Evolutionary conservation across 2,329 filamentous ascomycete species (phyloP).

Genomic region (Paraconiothyrium sp.): DNA sequence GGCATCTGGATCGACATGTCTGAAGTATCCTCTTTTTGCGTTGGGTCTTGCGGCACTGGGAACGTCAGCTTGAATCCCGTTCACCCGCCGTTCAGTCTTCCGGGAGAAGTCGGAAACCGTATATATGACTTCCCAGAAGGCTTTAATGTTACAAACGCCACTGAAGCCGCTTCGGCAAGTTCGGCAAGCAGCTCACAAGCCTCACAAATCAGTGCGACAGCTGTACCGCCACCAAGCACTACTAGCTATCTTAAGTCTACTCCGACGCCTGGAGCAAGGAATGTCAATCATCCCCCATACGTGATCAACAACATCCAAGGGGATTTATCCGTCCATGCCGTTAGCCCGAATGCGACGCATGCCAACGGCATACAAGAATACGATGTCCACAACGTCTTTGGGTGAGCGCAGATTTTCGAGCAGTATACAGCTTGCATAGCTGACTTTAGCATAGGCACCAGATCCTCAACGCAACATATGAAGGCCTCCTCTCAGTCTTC

Average conservation of each 20-base stretch:
- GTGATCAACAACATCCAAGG: constrained; percentile 78
- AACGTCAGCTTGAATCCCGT: constrained; percentile 74
- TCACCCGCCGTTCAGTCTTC: constrained; percentile 71
- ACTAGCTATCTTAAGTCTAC: constrained; percentile 65
- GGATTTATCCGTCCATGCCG: constrained; percentile 75
- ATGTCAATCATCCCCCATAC: constrained; percentile 79
- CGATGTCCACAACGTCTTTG: constrained; percentile 80
- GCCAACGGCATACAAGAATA: constrained; percentile 78
- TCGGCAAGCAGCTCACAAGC: constrained; percentile 64
- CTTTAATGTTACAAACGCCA: constrained; percentile 74
- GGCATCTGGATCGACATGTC: constrained; percentile 70
- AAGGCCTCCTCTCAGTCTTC: constrained; percentile 71
- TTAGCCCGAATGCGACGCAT: constrained; percentile 81
- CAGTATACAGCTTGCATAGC: neutral
- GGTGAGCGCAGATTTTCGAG: constrained; percentile 20
- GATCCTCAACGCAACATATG: constrained; percentile 80
- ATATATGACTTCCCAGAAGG: constrained; percentile 72
- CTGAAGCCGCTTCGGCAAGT: constrained; percentile 68
- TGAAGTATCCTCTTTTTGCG: constrained; percentile 71
- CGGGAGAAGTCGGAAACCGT: constrained; percentile 70
- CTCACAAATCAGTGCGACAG: constrained; percentile 49
- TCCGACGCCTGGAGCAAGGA: constrained; percentile 69
- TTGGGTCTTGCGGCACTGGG: constrained; percentile 74
- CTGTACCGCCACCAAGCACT: constrained; percentile 33
- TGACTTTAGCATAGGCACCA: constrained; percentile 63